Conservation (phyloP, 257 asterid genomes). For the Craterostigma plantagineum region DNA sequence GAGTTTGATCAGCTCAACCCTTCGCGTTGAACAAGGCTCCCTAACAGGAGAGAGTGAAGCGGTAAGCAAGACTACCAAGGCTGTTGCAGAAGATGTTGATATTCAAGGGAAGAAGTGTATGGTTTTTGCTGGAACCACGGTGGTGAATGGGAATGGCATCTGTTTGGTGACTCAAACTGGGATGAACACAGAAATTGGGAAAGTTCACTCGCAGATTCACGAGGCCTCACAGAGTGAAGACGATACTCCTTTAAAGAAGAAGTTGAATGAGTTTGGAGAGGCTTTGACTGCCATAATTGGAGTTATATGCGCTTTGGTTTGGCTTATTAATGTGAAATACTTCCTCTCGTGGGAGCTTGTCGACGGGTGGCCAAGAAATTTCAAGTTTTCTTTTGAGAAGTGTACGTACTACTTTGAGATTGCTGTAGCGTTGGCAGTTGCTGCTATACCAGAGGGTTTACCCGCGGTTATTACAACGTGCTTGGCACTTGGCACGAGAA, state of each 20-base stretch:
- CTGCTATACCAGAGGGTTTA: conserved; percentile 98
- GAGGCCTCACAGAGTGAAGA: conserved; percentile 86
- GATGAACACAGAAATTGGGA: conserved; percentile 87
- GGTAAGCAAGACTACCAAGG: conserved; percentile 71
- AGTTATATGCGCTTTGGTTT: conserved; percentile 67
- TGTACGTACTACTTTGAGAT: conserved; percentile 98
- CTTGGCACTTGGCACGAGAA: conserved; percentile 96
- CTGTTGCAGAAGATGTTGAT: conserved; percentile 75
- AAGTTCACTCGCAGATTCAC: conserved; percentile 86
- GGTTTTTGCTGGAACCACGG: conserved; percentile 96
- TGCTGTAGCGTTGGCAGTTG: conserved; percentile 98
- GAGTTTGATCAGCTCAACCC: conserved; percentile 76
- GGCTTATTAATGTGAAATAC: conserved; percentile 90
- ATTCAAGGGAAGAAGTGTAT: conserved; percentile 95
- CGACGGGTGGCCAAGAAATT: conserved; percentile 91
- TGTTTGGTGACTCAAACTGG: conserved; percentile 84
- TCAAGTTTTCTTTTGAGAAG: conserved; percentile 93
- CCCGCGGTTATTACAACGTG: conserved; percentile 98
- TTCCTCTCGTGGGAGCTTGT: conserved; percentile 87
- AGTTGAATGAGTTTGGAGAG: conserved; percentile 95
- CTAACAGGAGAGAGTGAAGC: conserved; percentile 98
- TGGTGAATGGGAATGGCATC: conserved; percentile 81
- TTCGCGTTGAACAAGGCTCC: conserved; percentile 89
- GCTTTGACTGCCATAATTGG: conserved; percentile 73
- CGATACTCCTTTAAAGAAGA: conserved; percentile 96